Conservation (phyloP, 2,329 filamentous ascomycete species). For the Aspergillus felis region DNA sequence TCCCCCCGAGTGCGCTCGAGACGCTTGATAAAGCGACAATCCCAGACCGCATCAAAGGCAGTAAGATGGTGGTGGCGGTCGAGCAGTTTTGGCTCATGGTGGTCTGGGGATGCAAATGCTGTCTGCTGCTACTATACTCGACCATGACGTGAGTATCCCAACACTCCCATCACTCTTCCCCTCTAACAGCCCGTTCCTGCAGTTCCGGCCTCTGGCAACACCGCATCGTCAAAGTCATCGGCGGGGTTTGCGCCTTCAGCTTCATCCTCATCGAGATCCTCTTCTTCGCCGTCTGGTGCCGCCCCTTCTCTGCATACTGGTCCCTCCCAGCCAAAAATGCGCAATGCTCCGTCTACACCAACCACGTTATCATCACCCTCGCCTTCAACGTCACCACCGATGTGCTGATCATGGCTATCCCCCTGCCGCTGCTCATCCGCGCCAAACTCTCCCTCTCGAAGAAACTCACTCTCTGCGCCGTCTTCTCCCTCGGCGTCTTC, state of each 20-base stretch:
- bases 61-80: constrained; percentile 52
- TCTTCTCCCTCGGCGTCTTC: constrained; percentile 56
- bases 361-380: constrained; percentile 47
- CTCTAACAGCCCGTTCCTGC: constrained; percentile 2
- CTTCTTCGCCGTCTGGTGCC: constrained; percentile 54
- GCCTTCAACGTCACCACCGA: constrained; percentile 49
- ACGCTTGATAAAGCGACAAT: constrained; percentile 46
- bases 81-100: constrained; percentile 52
- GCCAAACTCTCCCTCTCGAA: constrained; percentile 40
- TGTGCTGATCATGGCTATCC: constrained; percentile 44
- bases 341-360: constrained; percentile 46
- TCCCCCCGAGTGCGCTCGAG: constrained; percentile 33
- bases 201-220: constrained; percentile 28
- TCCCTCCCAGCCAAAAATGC: constrained; percentile 42
- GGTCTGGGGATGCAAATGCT: constrained; percentile 53
- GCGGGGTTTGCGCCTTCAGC: constrained; percentile 42
- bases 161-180: neutral
- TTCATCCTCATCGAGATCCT: constrained; percentile 50
- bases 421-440: constrained; percentile 44
- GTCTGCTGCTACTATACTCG: constrained; percentile 51
- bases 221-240: constrained; percentile 41
- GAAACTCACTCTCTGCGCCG: constrained; percentile 51
- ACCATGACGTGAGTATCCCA: constrained; percentile 47
- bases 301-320: constrained; percentile 52
- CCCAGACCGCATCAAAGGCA: constrained; percentile 47